Evolutionary conservation across 352 stramenopile genomes (phyloP).

Genomic region (Pythium brachiatum): DNA sequence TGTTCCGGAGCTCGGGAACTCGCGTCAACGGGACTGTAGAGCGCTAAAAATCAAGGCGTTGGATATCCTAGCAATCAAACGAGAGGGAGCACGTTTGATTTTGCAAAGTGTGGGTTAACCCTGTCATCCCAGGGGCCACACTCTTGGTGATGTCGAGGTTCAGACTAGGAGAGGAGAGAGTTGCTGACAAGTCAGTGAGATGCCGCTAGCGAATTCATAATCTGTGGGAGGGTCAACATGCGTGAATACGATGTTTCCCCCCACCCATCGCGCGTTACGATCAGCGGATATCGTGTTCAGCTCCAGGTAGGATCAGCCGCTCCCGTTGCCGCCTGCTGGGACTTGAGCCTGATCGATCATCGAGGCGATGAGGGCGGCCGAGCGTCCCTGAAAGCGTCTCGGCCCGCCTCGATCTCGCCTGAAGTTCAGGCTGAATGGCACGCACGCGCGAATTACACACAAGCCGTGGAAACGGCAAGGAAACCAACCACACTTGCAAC

Average conservation of each 20-base stretch:
- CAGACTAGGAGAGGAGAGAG: too few species aligned
- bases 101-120: background rate
- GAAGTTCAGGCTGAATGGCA: background rate
- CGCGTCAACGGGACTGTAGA: background rate
- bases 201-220: background rate
- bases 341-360: too few species aligned
- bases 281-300: slow-evolving; percentile 1
- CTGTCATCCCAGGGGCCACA: background rate
- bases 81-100: background rate
- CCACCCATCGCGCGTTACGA: background rate
- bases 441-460: background rate
- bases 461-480: background rate
- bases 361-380: background rate
- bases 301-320: background rate
- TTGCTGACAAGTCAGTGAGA: background rate
- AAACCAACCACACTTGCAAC: background rate
- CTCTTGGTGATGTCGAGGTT: background rate
- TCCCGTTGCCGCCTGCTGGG: background rate
- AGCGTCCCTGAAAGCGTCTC: background rate
- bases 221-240: background rate
- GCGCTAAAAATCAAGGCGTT: background rate
- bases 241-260: background rate
- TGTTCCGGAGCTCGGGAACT: background rate
- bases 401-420: background rate
- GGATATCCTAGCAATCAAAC: background rate